Evolutionary conservation across 2,329 filamentous ascomycete genomes (phyloP).

Genomic region (Diplodia scrobiculata): DNA sequence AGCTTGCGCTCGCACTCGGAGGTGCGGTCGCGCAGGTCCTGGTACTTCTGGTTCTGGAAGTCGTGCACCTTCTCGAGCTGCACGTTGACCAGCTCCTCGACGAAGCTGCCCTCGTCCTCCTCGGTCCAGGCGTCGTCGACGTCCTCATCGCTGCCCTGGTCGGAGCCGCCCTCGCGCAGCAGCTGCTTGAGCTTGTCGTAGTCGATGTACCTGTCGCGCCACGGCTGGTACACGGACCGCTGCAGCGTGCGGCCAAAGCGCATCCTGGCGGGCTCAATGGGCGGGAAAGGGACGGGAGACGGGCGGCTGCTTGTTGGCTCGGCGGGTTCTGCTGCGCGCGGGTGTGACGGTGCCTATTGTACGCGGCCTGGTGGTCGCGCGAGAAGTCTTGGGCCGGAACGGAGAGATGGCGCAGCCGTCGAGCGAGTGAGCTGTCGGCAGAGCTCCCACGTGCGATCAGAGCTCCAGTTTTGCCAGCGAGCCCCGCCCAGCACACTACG

Average conservation of each 20-base stretch:
- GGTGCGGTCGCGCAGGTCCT: constrained; percentile 78
- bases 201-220: constrained; percentile 93
- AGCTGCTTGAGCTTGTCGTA: constrained; percentile 90
- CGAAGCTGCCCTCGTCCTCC: constrained; percentile 89
- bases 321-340: background rate
- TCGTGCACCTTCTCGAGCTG: constrained; percentile 92
- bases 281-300: background rate
- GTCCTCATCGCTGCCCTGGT: constrained; percentile 54
- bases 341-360: background rate
- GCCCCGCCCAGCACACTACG: constrained; percentile 15
- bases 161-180: constrained; percentile 68
- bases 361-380: background rate
- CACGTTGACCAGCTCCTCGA: constrained; percentile 90
- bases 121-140: constrained; percentile 76
- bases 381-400: background rate
- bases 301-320: background rate
- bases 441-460: constrained; percentile 22
- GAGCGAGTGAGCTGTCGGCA: constrained; percentile 23
- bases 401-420: background rate
- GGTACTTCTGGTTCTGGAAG: constrained; percentile 82
- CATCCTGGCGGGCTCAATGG: constrained; percentile 57
- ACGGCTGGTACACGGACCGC: constrained; percentile 77
- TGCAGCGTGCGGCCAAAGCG: constrained; percentile 89
- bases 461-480: constrained; percentile 9
- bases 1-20: constrained; percentile 68